These are phyloP conservation scores for Chalciporus pseudorubinellus DNA, from an alignment of 768 basidiomycete species.

Conservation along the genomic window DNA sequence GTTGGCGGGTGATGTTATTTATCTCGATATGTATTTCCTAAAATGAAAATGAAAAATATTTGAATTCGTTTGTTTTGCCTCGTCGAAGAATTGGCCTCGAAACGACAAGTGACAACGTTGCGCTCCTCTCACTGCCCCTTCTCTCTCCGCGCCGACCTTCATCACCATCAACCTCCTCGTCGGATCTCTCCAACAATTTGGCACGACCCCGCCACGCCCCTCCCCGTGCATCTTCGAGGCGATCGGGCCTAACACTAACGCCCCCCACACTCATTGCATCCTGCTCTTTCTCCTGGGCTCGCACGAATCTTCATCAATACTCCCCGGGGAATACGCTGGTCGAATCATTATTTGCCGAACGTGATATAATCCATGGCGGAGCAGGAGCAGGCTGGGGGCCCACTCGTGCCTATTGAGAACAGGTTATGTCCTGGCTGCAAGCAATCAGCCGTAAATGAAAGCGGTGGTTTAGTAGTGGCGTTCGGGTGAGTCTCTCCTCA, in stretches of 20 bases:
- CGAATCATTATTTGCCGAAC: not conserved
- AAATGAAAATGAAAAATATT: not conserved
- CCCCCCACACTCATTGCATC: not conserved
- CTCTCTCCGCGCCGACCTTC: not conserved
- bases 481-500: conserved; percentile 71
- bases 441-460: conserved; percentile 73
- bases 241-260: conserved; percentile 5
- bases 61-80: not conserved
- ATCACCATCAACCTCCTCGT: not conserved
- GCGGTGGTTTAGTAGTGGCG: conserved; percentile 87
- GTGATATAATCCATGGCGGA: conserved; percentile 15
- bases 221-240: not conserved
- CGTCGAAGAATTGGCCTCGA: not conserved
- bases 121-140: not conserved
- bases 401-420: conserved; percentile 42
- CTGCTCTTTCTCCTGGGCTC: not conserved
- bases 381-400: not conserved
- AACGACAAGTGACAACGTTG: not conserved
- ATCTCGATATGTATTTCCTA: not conserved
- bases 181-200: not conserved
- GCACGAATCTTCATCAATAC: not conserved
- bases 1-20: not conserved
- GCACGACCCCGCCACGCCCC: not conserved
- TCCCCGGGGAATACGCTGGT: not conserved
- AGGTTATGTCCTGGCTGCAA: conserved; percentile 82